These are phyloP conservation scores for Gracilaria domingensis DNA, from an alignment of 23 red algal genomes.

Conservation along the genomic window DNA sequence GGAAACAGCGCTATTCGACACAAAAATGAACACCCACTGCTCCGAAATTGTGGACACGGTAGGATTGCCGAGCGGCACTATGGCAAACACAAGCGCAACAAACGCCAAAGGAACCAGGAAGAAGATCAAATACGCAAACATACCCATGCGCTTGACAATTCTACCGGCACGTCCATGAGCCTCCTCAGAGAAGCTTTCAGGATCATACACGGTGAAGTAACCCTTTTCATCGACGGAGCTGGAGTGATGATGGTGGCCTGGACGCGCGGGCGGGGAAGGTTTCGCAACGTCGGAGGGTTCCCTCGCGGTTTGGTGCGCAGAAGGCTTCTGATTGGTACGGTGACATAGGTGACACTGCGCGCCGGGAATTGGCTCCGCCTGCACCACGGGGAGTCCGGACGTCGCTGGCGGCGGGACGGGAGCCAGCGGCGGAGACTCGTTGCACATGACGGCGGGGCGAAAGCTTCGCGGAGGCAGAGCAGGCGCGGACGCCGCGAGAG, in stretches of 20 bases:
- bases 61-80: slow-evolving; percentile 72
- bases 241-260: background rate
- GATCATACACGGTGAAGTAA: slow-evolving; percentile 37
- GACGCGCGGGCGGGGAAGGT: background rate
- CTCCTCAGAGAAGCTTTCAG: slow-evolving; percentile 36
- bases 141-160: slow-evolving; percentile 53
- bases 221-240: slow-evolving; percentile 11
- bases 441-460: background rate
- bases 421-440: background rate
- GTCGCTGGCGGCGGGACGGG: background rate
- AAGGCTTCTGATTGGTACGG: background rate
- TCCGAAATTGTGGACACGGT: slow-evolving; percentile 37
- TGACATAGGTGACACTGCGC: background rate
- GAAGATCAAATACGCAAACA: slow-evolving; percentile 68
- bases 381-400: background rate
- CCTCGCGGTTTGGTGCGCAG: background rate
- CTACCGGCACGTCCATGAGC: slow-evolving; percentile 63
- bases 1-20: slow-evolving; percentile 57
- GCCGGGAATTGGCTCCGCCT: background rate
- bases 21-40: slow-evolving; percentile 77
- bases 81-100: slow-evolving; percentile 67
- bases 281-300: background rate
- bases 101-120: slow-evolving; percentile 69
- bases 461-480: background rate
- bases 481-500: no score